Conservation (phyloP, 2,329 filamentous ascomycete species). For the Colletotrichum neosansevieriae region DNA sequence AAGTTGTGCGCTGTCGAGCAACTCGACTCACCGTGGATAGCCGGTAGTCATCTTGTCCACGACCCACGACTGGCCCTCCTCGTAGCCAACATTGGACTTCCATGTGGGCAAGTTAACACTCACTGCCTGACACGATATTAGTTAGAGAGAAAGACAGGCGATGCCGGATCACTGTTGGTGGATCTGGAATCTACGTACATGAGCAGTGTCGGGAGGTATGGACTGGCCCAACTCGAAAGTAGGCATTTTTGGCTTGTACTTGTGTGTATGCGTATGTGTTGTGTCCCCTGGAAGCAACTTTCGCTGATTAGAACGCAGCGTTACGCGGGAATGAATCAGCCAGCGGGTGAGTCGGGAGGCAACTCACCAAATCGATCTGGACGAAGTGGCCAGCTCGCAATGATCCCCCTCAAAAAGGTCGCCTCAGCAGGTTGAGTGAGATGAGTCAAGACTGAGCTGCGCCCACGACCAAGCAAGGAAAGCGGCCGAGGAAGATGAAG, state of each 20-base stretch:
- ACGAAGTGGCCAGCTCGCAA: too few relatives aligned
- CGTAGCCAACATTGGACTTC: constrained; percentile 90
- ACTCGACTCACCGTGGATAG: constrained; percentile 78
- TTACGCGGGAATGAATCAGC: neutral
- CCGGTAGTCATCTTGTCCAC: constrained; percentile 86
- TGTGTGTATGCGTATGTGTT: neutral
- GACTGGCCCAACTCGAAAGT: constrained; percentile 72
- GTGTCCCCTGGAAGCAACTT: neutral
- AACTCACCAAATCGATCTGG: too few relatives aligned
- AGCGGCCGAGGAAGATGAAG: too few relatives aligned
- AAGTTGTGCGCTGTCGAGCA: neutral
- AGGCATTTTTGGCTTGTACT: constrained; percentile 53
- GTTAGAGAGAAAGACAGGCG: neutral
- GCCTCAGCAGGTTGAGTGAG: neutral
- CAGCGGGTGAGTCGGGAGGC: neutral
- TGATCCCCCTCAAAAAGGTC: neutral
- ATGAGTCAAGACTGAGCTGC: neutral
- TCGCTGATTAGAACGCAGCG: neutral
- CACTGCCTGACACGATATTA: constrained; percentile 74
- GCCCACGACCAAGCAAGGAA: too few relatives aligned
- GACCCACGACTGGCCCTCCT: constrained; percentile 93
- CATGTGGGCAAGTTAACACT: constrained; percentile 97
- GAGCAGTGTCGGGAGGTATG: constrained; percentile 81
- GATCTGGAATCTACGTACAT: constrained; percentile 66
- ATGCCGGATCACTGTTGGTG: neutral